A percentile compares a stretch with the other conserved stretches of the same genome.
These are phyloP conservation scores for Suillus subaureus DNA, from an alignment of 768 basidiomycete genomes.

Conservation along the genomic window DNA sequence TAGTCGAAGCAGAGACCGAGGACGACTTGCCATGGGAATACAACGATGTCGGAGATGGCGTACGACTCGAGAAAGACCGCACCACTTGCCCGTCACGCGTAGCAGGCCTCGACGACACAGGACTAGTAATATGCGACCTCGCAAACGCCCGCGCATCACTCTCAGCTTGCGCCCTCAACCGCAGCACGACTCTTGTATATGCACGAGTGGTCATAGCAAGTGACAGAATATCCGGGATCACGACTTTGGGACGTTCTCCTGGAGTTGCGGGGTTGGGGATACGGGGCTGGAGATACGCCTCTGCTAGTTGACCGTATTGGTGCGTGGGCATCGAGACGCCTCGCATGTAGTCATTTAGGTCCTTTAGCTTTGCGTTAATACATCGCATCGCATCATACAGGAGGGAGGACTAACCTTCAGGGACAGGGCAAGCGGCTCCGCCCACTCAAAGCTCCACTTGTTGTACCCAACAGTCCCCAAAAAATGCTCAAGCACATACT, in stretches of 20 bases:
- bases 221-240: conserved; percentile 46
- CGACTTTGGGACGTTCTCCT: conserved; percentile 37
- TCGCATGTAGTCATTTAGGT: conserved; percentile 78
- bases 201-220: conserved; percentile 68
- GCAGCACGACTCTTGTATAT: conserved; percentile 78
- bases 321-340: conserved; percentile 78
- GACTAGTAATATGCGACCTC: conserved; percentile 10
- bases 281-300: conserved; percentile 56
- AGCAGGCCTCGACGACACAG: conserved; percentile 7
- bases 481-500: conserved; percentile 69
- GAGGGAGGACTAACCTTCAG: conserved; percentile 51
- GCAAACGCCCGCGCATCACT: conserved; percentile 41
- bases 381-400: background rate
- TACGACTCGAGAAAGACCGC: conserved; percentile 51
- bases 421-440: conserved; percentile 65
- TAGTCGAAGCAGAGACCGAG: conserved; percentile 19
- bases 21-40: conserved; percentile 26
- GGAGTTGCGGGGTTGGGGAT: conserved; percentile 27
- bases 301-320: conserved; percentile 65
- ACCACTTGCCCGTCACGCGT: conserved; percentile 3
- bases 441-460: conserved; percentile 56
- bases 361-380: conserved; percentile 45
- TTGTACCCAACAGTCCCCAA: conserved; percentile 72
- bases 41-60: conserved; percentile 61
- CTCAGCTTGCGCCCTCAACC: conserved; percentile 80